Evolutionary conservation across 2,329 filamentous ascomycete species (phyloP).

Genomic region (Pestalotiopsis sp.): DNA sequence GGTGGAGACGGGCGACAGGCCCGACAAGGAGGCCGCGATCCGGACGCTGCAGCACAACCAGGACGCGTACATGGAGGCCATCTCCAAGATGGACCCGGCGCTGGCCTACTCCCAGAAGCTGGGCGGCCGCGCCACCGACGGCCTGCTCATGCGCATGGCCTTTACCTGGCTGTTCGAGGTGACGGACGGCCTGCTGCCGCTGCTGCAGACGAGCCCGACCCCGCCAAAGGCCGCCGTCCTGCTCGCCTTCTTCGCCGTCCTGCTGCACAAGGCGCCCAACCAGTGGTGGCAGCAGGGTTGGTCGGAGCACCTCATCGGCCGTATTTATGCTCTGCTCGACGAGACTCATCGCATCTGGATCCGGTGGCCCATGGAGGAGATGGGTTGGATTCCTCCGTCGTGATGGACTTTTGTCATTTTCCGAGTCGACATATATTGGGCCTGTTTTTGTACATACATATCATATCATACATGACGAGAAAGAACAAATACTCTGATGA

Average conservation of each 20-base stretch:
- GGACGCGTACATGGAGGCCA: background rate
- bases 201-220: background rate
- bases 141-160: slow-evolving; percentile 2
- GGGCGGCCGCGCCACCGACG: background rate
- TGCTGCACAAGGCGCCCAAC: background rate
- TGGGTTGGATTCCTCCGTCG: slow-evolving; percentile 36
- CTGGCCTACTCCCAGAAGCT: background rate
- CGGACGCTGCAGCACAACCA: background rate
- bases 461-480: background rate
- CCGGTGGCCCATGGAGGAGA: slow-evolving; percentile 15
- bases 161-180: slow-evolving; percentile 42
- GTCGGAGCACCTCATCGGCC: slow-evolving; percentile 1
- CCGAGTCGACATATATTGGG: background rate
- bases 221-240: slow-evolving; percentile 32
- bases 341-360: slow-evolving; percentile 9
- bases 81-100: background rate
- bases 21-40: background rate
- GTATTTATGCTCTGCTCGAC: slow-evolving; percentile 6
- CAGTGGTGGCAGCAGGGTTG: slow-evolving; percentile 14
- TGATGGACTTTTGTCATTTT: background rate
- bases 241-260: slow-evolving; percentile 21
- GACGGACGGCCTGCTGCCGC: slow-evolving; percentile 13
- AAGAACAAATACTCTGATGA: no score
- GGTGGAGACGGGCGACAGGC: background rate
- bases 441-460: background rate